Conservation (phyloP, 2,329 filamentous ascomycete species). For the Fonsecaea nubica region DNA sequence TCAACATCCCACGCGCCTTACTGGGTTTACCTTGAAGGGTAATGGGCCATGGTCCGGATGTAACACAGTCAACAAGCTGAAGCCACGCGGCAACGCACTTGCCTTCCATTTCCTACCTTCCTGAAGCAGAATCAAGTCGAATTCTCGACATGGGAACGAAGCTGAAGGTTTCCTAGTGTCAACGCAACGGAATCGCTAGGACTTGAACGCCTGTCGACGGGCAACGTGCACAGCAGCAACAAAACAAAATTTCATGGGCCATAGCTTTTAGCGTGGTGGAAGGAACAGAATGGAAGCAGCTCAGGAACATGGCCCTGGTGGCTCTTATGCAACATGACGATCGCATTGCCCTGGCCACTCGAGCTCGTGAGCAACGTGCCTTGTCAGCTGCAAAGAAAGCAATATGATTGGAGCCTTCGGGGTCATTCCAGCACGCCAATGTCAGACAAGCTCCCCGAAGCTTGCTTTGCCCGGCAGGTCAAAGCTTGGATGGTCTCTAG, state of each 20-base stretch:
- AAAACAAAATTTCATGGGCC: constrained; percentile 8
- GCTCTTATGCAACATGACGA: constrained; percentile 16
- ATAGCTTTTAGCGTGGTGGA: constrained; percentile 4
- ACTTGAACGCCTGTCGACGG: constrained; percentile 15
- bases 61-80: background rate
- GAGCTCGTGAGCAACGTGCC: constrained; percentile 5
- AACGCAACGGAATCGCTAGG: background rate
- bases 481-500: background rate
- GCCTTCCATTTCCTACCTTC: background rate
- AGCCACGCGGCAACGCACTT: background rate
- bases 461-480: background rate
- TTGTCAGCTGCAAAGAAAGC: constrained; percentile 9
- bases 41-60: constrained; percentile 13
- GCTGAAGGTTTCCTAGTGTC: background rate
- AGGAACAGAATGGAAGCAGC: constrained; percentile 16
- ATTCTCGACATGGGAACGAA: background rate
- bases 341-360: background rate
- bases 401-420: constrained; percentile 10
- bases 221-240: constrained; percentile 19
- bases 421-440: background rate
- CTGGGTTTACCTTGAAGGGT: background rate
- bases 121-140: background rate
- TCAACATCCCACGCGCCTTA: constrained; percentile 3
- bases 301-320: constrained; percentile 7
- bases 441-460: constrained; percentile 14